A percentile compares a stretch with the other conserved stretches of the same genome.
Conservation (phyloP, 257 asterid genomes). For the Nicotiana knightiana region DNA sequence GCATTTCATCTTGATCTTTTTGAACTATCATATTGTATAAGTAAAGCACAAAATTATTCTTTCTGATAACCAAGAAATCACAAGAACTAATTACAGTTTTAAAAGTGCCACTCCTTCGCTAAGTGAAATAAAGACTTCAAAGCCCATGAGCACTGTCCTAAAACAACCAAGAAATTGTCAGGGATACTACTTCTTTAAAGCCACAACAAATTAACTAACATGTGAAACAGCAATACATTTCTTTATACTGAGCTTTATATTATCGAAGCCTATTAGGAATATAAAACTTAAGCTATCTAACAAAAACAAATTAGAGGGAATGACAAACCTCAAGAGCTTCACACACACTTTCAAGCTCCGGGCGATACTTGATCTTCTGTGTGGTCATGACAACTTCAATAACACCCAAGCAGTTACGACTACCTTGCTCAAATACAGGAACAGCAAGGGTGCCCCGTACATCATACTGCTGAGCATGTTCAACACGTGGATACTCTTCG, state of each 20-base stretch:
- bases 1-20: neutral
- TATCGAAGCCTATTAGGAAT: neutral
- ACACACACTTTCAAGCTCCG: conserved; percentile 81
- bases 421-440: conserved; percentile 83
- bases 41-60: neutral
- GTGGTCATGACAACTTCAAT: conserved; percentile 78
- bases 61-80: too few species aligned
- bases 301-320: neutral
- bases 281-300: neutral
- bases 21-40: neutral
- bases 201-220: neutral
- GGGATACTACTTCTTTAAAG: neutral
- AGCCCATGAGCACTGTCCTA: neutral
- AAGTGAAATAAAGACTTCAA: neutral
- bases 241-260: neutral
- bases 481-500: conserved; percentile 80
- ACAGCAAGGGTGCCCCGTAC: conserved; percentile 88
- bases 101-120: neutral
- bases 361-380: conserved; percentile 73
- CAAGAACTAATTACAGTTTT: too few species aligned
- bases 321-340: conserved; percentile 79
- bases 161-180: neutral
- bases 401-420: conserved; percentile 76
- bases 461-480: conserved; percentile 60
- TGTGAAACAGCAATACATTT: neutral